phyloP scores from a whole-genome alignment of 257 asterid species.

The Solanum sitiens region DNA sequence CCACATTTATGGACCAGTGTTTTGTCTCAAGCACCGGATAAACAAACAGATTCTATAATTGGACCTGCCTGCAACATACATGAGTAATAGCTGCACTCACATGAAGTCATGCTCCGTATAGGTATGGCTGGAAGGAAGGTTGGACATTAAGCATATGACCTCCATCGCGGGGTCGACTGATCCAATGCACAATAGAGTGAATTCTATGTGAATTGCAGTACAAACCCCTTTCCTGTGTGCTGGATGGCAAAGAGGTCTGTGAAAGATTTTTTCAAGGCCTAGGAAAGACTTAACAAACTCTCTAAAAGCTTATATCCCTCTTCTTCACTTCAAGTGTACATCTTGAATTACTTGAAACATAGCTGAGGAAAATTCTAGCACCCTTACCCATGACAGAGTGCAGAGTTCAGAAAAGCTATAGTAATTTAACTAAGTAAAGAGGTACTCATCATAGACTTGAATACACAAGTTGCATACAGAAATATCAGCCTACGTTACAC shows the following conservation, averaged over 20 bases:
- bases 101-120: not conserved
- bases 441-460: not conserved
- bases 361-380: not conserved
- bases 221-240: not conserved
- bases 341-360: not conserved
- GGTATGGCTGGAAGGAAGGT: not conserved
- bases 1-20: not conserved
- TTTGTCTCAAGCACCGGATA: not conserved
- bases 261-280: not conserved
- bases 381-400: not conserved
- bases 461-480: not conserved
- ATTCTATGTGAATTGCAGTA: not conserved
- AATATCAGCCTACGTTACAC: not conserved
- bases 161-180: not conserved
- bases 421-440: not conserved
- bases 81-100: not conserved
- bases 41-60: not conserved
- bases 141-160: not conserved
- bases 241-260: not conserved
- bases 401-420: not conserved
- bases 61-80: not conserved
- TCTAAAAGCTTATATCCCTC: not conserved
- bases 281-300: not conserved
- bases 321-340: not conserved
- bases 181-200: not conserved